A percentile compares a stretch with the other conserved stretches of the same genome.
Evolutionary conservation across 331 rosid species (phyloP).

Genomic region (Stylosanthes scabra): DNA sequence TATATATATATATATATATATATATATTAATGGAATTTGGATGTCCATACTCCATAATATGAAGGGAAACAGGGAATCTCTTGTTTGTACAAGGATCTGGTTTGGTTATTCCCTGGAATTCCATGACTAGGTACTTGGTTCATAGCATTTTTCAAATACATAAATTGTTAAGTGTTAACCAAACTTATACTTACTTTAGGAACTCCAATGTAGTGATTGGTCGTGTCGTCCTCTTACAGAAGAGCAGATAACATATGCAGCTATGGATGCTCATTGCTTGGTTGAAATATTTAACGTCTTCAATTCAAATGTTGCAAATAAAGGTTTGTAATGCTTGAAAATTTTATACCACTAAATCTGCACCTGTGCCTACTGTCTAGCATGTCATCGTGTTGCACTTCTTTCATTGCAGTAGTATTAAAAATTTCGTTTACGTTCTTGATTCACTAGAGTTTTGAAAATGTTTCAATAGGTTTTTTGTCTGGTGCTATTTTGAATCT

Average conservation of each 20-base stretch:
- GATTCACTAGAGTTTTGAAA: constrained; percentile 7
- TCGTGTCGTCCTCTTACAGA: constrained; percentile 93
- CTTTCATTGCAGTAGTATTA: constrained; percentile 7
- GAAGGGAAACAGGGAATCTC: constrained; percentile 25
- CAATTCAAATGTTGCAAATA: constrained; percentile 61
- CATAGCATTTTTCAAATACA: constrained; percentile 36
- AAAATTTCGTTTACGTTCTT: constrained; percentile 8
- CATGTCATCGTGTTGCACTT: constrained; percentile 23
- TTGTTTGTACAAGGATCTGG: constrained; percentile 1
- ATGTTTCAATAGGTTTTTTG: background rate
- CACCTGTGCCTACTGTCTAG: constrained; percentile 12
- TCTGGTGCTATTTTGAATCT: too few relatives aligned
- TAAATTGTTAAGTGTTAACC: constrained; percentile 54
- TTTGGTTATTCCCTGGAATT: constrained; percentile 30
- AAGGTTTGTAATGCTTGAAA: constrained; percentile 62
- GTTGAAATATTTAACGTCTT: constrained; percentile 79
- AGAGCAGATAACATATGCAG: constrained; percentile 87
- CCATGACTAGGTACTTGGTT: constrained; percentile 32
- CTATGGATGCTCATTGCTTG: constrained; percentile 97
- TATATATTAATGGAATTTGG: constrained; percentile 21
- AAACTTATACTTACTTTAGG: constrained; percentile 67
- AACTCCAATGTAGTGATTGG: constrained; percentile 99
- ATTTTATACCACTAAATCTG: constrained; percentile 22
- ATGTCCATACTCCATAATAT: constrained; percentile 23
- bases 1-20: background rate